Evolutionary conservation across 495 filamentous ascomycete species (phyloP), one percentile per base, ranked within the genome.

Genomic region (Daldinia bambusicola): DNA sequence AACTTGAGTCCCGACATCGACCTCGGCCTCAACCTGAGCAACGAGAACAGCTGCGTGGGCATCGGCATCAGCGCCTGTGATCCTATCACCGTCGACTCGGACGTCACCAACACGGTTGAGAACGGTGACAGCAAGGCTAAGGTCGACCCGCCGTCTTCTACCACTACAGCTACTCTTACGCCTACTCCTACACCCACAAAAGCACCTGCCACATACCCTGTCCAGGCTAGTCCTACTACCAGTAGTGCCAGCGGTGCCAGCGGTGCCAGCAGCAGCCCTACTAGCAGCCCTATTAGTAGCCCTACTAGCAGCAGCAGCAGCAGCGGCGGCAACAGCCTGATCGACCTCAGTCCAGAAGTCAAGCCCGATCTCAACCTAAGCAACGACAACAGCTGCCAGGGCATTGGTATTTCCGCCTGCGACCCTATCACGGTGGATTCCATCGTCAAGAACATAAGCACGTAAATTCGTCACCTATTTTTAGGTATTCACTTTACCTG

Each of bases 41-140:
- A 70, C 34, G 66, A 63, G 1, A 74, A 74, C 32, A 70, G 67
- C 31, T 71, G 69, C 65, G 63, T 79, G 16, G 69, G 77, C 14
- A 57, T 76, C 13, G 77, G 77, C 12, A 75, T 79, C 31, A 75
- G 74, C 9, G 77, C 68, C 12, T 79, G 77, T 57, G 72, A 79
- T 26, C 75, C 77, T 9, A 76, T 79, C 31, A 72, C 65, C 7
- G 61, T 74, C 16, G 70, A 41, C 0, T 72, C 70, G 4, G 65
- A 68, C 5, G 61, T 72, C 50, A 68, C 65, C 22, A 51, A 72
- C 0, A 65, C 70, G 0, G 55, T 53, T 34, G 51, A 52, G 4
- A 36, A 48, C 5, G 18, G 6, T 32, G 59, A 61, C 16, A 37
- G 20, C 34, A 14, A 38, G 12, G 56, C 51, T 43, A 61, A 31